Evolutionary conservation across 805 yeast species (phyloP).

Genomic region (Wickerhamomyces bisporus): DNA sequence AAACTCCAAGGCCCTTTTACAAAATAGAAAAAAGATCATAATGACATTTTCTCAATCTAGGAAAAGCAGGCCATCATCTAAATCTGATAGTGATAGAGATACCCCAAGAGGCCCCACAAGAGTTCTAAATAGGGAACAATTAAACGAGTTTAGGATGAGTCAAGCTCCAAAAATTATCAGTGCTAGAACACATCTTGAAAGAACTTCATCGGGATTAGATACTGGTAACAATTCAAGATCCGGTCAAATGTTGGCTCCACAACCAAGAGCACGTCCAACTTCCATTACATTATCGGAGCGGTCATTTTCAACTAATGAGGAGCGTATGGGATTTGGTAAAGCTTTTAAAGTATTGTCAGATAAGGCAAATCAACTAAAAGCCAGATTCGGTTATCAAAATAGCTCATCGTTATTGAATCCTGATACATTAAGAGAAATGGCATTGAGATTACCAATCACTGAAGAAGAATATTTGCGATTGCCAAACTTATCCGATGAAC

Average conservation of each 20-base stretch:
- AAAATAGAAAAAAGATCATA: conserved; percentile 38
- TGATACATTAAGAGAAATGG: conserved; percentile 48
- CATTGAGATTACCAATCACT: conserved; percentile 46
- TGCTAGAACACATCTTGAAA: conserved; percentile 20
- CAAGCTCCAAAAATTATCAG: conserved; percentile 21
- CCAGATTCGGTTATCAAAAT: conserved; percentile 30
- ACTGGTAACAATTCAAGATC: conserved; percentile 7
- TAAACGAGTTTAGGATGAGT: conserved; percentile 16
- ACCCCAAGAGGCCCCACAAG: conserved; percentile 1
- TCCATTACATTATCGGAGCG: conserved; percentile 19
- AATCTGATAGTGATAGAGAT: conserved; percentile 3
- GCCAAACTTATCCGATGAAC: conserved; percentile 25
- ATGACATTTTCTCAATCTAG: conserved; percentile 39
- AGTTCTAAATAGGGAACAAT: conserved; percentile 6
- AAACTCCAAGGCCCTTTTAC: conserved; percentile 44
- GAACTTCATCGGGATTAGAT: conserved; percentile 17
- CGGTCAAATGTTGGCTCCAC: conserved; percentile 6
- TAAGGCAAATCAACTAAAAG: conserved; percentile 38
- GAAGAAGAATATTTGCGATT: conserved; percentile 40
- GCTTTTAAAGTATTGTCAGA: conserved; percentile 30
- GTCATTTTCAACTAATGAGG: conserved; percentile 19
- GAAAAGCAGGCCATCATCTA: conserved; percentile 1
- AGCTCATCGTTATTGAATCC: conserved; percentile 33
- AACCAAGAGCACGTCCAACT: conserved; percentile 1
- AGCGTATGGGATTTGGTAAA: conserved; percentile 11